A percentile compares a stretch with the other conserved stretches of the same genome.
phyloP scores from a whole-genome alignment of 1,139 yeast species.

The Scheffersomyces cryptocercus region DNA sequence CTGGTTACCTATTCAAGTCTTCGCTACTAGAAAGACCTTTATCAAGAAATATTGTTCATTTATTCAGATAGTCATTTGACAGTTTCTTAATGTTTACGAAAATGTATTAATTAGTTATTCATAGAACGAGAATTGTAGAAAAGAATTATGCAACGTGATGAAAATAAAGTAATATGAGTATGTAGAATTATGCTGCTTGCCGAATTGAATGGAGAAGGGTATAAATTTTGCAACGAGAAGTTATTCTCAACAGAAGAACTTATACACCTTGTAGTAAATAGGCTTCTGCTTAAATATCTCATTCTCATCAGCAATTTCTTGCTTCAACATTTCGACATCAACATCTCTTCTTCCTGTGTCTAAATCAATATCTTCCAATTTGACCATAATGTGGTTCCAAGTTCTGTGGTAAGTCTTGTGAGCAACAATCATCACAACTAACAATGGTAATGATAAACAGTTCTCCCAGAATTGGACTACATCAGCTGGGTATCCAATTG shows the following conservation, averaged over 20 bases:
- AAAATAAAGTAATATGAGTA: background rate
- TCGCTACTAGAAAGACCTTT: background rate
- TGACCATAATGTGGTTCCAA: constrained; percentile 33
- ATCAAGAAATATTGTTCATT: too few relatives aligned
- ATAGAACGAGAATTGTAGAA: too few relatives aligned
- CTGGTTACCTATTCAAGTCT: background rate
- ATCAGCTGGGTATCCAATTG: constrained; percentile 35
- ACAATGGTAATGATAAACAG: constrained; percentile 51
- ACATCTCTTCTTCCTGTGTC: constrained; percentile 53
- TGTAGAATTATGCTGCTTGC: background rate
- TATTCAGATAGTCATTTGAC: too few relatives aligned
- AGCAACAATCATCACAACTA: constrained; percentile 32
- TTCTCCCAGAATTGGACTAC: constrained; percentile 43
- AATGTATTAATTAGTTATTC: too few relatives aligned
- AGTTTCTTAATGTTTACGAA: too few relatives aligned
- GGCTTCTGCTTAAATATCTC: constrained; percentile 28
- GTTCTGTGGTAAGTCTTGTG: constrained; percentile 26
- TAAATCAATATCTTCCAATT: constrained; percentile 44
- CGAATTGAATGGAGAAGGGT: background rate
- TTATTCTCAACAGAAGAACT: constrained; percentile 35
- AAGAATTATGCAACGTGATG: too few relatives aligned
- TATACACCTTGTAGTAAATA: constrained; percentile 32
- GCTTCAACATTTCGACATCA: constrained; percentile 45
- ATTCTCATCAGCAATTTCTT: constrained; percentile 47
- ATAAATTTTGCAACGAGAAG: background rate